phyloP scores from a whole-genome alignment of 176 grass and related monocot species.

The Elymus sibiricus region DNA sequence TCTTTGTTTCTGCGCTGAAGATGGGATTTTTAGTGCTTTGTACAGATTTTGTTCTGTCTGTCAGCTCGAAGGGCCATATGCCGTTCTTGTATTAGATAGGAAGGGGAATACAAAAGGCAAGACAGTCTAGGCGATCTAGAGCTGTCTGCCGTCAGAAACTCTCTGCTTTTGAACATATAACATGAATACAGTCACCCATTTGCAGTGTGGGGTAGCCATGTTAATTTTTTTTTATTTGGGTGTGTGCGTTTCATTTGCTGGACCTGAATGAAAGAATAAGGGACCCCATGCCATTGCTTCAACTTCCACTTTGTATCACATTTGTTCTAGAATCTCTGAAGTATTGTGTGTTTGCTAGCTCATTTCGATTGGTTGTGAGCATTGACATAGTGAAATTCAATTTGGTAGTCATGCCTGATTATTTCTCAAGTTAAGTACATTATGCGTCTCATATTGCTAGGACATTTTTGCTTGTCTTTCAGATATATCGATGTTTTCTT shows the following conservation, averaged over 20 bases:
- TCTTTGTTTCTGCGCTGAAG: background rate
- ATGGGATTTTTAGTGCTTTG: background rate
- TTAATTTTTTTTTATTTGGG: too few species aligned
- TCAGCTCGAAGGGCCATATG: too few species aligned
- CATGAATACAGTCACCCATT: too few species aligned
- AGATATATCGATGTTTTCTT: background rate
- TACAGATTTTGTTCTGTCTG: background rate
- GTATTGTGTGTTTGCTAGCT: background rate
- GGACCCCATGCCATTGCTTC: background rate
- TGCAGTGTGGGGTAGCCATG: too few species aligned
- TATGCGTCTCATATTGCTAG: background rate
- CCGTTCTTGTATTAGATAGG: too few species aligned
- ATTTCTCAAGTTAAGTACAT: background rate
- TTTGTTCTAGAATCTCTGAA: background rate
- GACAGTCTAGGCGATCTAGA: too few species aligned
- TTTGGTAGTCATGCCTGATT: background rate
- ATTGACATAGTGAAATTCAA: background rate
- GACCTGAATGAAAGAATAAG: background rate
- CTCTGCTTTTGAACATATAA: too few species aligned
- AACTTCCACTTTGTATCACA: background rate
- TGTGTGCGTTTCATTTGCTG: too few species aligned
- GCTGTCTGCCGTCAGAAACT: too few species aligned
- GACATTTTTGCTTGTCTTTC: background rate
- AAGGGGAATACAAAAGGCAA: too few species aligned
- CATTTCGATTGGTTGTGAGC: background rate